Conservation (phyloP, 2,329 filamentous ascomycete species). For the Graphilbum sp. region DNA sequence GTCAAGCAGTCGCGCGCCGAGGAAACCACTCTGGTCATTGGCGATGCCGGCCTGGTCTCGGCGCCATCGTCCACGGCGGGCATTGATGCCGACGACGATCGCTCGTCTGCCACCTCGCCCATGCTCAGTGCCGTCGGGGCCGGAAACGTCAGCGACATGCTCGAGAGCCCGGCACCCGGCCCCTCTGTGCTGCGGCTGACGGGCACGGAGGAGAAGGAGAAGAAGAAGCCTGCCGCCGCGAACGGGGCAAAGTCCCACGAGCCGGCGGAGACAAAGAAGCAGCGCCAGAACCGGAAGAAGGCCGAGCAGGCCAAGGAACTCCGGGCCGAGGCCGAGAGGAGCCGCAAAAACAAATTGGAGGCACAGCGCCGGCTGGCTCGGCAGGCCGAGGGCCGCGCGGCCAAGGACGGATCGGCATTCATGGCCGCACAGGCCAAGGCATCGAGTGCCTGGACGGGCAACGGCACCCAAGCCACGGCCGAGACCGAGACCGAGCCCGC, state of each 20-base stretch:
- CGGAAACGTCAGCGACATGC: conserved; percentile 77
- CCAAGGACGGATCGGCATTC: conserved; percentile 60
- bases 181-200: conserved; percentile 69
- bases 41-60: conserved; percentile 30
- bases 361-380: conserved; percentile 70
- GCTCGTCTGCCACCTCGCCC: conserved; percentile 54
- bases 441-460: conserved; percentile 22
- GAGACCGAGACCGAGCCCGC: conserved; percentile 17
- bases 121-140: conserved; percentile 37
- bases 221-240: conserved; percentile 44
- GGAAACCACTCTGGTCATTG: conserved; percentile 22
- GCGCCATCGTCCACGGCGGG: conserved; percentile 54
- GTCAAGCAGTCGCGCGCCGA: conserved; percentile 52
- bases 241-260: conserved; percentile 41
- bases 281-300: conserved; percentile 84
- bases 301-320: conserved; percentile 60
- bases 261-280: conserved; percentile 76
- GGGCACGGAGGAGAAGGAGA: conserved; percentile 31
- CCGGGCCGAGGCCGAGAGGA: conserved; percentile 62
- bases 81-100: conserved; percentile 66
- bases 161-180: conserved; percentile 52
- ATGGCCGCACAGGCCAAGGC: conserved; percentile 22
- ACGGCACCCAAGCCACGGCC: conserved; percentile 21
- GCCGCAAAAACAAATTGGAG: conserved; percentile 62
- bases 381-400: conserved; percentile 64